Evolutionary conservation across 306 rosid genomes (phyloP), one percentile per base, ranked within the genome.

Genomic region (Dalbergia oliveri): DNA sequence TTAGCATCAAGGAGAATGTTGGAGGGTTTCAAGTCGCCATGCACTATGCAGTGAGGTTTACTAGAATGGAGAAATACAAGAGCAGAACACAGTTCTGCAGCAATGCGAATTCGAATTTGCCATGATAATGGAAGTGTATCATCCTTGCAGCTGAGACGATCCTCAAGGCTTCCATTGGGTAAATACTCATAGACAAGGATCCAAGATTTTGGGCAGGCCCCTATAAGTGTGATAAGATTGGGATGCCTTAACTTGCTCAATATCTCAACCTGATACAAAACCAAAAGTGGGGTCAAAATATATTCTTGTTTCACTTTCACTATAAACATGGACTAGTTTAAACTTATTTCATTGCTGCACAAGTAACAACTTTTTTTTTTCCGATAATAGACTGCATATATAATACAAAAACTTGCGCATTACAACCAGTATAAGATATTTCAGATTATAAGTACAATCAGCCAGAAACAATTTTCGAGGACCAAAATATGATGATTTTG

Each of bases 101-200:
- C 98, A 5, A 95, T 84, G 70, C 90, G 86, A 47, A 91, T 85
- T 21, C 99, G 90, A 16, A 85, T 82, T 86, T 91, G 89, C 99
- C 99, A 95, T 83, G 99, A 77, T 76, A 95, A 88, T 21, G 98
- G 96, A 12, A 89, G 80, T 10, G 89, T 56, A 47, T 89, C 90
- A 37, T 86, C 91, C 84, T 83, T 88, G 89, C 98, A 87, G 81
- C 26, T 78, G 51, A 95, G 93, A 67, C 88, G 90, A 85, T 95
- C 99, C 84, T 91, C 98, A 37, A 95, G 97, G 85, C 92, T 93
- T 81, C 99, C 99, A 57, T 90, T 91, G 19, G 93, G 90, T 35
- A 93, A 87, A 90, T 91, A 93, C 81, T 95, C 99, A 21, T 93
- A 95, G 21, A 95, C 67, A 64, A 95, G 96, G 70, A 87, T 77